Percentiles rank a stretch among this genome's conserved stretches.
Evolutionary conservation across 2,329 filamentous ascomycete species (phyloP).

Genomic region (Neocatenulostroma microsporum): DNA sequence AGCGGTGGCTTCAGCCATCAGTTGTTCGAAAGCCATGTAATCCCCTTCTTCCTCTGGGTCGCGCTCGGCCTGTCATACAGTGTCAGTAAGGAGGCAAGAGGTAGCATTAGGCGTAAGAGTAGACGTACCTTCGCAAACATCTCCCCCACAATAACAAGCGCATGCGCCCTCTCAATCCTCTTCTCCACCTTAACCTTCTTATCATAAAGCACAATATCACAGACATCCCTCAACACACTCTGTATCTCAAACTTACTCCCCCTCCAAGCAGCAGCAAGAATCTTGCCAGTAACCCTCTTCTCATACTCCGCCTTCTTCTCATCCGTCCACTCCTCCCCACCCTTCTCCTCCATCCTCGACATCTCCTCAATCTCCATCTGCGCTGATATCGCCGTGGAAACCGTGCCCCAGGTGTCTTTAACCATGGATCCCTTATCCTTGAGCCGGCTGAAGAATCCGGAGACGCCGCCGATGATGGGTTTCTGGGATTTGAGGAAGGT

Average conservation of each 20-base stretch:
- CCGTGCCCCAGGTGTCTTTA: slow-evolving; percentile 98
- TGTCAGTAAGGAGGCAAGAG: slow-evolving; percentile 9
- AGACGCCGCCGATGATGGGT: slow-evolving; percentile 72
- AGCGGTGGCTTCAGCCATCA: slow-evolving; percentile 90
- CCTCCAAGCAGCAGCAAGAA: slow-evolving; percentile 90
- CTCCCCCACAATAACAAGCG: slow-evolving; percentile 78
- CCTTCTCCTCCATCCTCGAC: slow-evolving; percentile 89
- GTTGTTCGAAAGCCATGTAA: slow-evolving; percentile 96
- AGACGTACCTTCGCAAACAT: slow-evolving; percentile 71
- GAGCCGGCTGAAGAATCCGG: slow-evolving; percentile 85
- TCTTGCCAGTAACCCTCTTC: slow-evolving; percentile 93
- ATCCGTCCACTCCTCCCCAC: slow-evolving; percentile 96
- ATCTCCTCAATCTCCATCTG: slow-evolving; percentile 99
- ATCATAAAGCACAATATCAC: slow-evolving; percentile 75
- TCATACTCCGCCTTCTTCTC: slow-evolving; percentile 96
- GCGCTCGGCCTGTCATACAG: slow-evolving; percentile 60
- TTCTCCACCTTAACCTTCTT: slow-evolving; percentile 74
- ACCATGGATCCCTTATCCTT: slow-evolving; percentile 95
- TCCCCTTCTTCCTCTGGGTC: slow-evolving; percentile 95
- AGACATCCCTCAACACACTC: slow-evolving; percentile 88
- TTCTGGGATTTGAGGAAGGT: slow-evolving; percentile 91
- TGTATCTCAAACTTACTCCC: slow-evolving; percentile 98
- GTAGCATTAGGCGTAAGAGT: background rate
- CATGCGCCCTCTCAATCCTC: slow-evolving; percentile 83
- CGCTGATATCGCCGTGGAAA: slow-evolving; percentile 89